A percentile compares a stretch with the other conserved stretches of the same genome.
These are phyloP conservation scores for Suhomyces ambrosiae DNA, from an alignment of 1,139 yeast genomes.

Conservation along the genomic window DNA sequence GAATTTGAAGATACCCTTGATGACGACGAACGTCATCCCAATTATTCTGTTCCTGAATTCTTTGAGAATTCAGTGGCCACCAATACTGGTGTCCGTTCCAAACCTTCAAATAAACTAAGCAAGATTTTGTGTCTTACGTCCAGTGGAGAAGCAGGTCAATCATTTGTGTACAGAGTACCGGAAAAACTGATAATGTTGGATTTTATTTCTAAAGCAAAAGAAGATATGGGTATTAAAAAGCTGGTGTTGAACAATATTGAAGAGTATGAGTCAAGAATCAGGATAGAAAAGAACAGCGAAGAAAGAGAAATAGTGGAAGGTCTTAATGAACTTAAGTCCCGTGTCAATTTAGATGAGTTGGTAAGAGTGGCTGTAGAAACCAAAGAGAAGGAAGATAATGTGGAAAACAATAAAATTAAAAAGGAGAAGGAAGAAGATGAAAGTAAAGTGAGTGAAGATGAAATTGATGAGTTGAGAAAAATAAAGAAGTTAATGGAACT, in stretches of 20 bases:
- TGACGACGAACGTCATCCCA: conserved; percentile 22
- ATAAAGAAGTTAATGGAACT: conserved; percentile 62
- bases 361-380: conserved; percentile 23
- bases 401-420: neutral
- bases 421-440: conserved; percentile 14
- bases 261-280: conserved; percentile 24
- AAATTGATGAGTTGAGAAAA: conserved; percentile 53
- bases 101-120: conserved; percentile 35
- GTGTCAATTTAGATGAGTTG: conserved; percentile 29
- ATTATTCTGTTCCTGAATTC: conserved; percentile 48
- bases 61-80: conserved; percentile 41
- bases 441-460: conserved; percentile 25
- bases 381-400: conserved; percentile 12
- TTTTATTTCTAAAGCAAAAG: conserved; percentile 56
- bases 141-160: conserved; percentile 23
- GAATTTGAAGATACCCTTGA: conserved; percentile 13
- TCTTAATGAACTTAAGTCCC: conserved; percentile 21
- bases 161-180: conserved; percentile 64
- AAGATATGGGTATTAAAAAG: conserved; percentile 26
- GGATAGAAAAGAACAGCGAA: conserved; percentile 23
- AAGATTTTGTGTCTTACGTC: conserved; percentile 41
- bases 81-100: conserved; percentile 48
- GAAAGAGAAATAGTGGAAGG: conserved; percentile 31
- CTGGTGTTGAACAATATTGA: conserved; percentile 28
- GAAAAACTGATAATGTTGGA: conserved; percentile 76